Percentiles rank a stretch among this genome's conserved stretches.
Conservation (phyloP, 208 protist genomes). For the Angomonas ambiguus region DNA sequence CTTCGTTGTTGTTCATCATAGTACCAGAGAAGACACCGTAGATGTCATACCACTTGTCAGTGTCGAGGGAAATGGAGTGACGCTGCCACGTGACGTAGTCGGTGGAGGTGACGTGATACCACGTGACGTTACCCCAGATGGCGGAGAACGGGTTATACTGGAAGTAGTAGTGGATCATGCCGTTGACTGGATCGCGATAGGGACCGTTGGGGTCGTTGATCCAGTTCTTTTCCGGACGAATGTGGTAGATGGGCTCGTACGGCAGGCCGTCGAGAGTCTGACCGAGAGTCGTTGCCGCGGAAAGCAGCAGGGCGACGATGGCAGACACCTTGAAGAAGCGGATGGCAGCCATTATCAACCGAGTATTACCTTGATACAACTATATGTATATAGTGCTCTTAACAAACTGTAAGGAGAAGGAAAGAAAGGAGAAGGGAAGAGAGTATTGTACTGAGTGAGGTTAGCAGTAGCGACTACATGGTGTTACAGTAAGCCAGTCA, state of each 20-base stretch:
- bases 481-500: too few relatives aligned
- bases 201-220: slow-evolving; percentile 65
- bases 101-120: slow-evolving; percentile 55
- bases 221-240: slow-evolving; percentile 48
- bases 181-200: slow-evolving; percentile 53
- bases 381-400: too few relatives aligned
- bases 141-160: slow-evolving; percentile 60
- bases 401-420: not conserved
- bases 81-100: slow-evolving; percentile 57
- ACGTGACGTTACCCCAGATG: slow-evolving; percentile 49
- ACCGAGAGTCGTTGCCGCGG: not conserved
- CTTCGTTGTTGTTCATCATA: slow-evolving; percentile 35
- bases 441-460: too few relatives aligned
- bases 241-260: slow-evolving; percentile 40
- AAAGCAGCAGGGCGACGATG: not conserved
- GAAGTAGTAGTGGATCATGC: slow-evolving; percentile 52
- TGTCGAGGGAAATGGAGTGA: slow-evolving; percentile 20
- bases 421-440: not conserved
- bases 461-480: too few relatives aligned
- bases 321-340: not conserved
- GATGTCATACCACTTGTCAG: slow-evolving; percentile 41
- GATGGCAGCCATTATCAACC: not conserved
- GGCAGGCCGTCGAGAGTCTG: not conserved
- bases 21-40: slow-evolving; percentile 43
- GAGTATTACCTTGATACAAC: not conserved